Percentiles rank a stretch among this genome's conserved stretches.
These are phyloP conservation scores for Aspergillus bridgeri DNA, from an alignment of 495 filamentous ascomycete species.

Conservation along the genomic window DNA sequence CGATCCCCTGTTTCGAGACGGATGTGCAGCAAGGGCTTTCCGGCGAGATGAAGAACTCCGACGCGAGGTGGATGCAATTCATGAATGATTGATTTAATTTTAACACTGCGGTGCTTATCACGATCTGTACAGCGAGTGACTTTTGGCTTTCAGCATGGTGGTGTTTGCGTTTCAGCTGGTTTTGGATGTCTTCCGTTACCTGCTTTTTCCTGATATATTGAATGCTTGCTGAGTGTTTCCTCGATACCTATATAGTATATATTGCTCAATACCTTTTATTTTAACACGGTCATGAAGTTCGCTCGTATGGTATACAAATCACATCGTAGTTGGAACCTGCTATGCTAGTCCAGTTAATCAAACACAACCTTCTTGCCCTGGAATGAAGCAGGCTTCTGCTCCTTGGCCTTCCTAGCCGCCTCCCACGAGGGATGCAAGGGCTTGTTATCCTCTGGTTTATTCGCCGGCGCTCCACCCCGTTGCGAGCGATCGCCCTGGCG, in stretches of 20 bases:
- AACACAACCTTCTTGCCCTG: slow-evolving; percentile 89
- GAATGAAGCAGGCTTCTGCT: slow-evolving; percentile 59
- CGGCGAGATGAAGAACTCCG: slow-evolving; percentile 28
- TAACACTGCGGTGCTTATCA: slow-evolving; percentile 1
- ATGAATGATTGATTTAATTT: slow-evolving; percentile 29
- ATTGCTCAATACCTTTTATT: slow-evolving; percentile 1
- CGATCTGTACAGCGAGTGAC: neutral
- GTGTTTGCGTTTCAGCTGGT: neutral
- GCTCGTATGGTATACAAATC: neutral
- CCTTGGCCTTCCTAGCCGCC: slow-evolving; percentile 82
- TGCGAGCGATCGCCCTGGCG: slow-evolving; percentile 7
- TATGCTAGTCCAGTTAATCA: slow-evolving; percentile 53
- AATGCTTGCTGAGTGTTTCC: neutral
- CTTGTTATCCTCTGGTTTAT: slow-evolving; percentile 52
- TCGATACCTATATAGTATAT: slow-evolving; percentile 17
- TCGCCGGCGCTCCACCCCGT: slow-evolving; percentile 3
- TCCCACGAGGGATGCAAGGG: slow-evolving; percentile 92
- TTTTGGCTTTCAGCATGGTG: slow-evolving; percentile 4
- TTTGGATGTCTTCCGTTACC: too few relatives aligned
- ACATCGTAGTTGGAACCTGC: neutral
- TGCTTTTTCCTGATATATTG: neutral
- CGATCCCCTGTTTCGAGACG: slow-evolving; percentile 45
- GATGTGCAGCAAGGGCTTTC: slow-evolving; percentile 31
- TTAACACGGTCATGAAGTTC: neutral
- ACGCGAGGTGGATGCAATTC: slow-evolving; percentile 41